Base-by-base conservation (phyloP, 441 rosid species). In the Theobroma grandiflorum region DNA sequence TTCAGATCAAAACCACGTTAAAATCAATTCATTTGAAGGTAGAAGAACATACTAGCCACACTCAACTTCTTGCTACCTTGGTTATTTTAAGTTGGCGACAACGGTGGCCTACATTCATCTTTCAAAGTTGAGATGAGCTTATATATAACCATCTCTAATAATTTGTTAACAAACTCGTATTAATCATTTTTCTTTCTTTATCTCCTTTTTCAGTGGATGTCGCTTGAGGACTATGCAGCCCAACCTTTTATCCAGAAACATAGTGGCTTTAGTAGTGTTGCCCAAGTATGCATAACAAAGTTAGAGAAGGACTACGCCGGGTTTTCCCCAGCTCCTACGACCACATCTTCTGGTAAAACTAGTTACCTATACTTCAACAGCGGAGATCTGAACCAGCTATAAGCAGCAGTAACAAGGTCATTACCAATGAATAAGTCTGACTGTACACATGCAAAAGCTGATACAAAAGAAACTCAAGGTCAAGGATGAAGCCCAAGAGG, bases 201-300 rank as follows among this genome's bases (percentile, higher is more conserved):
- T 4, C 18, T 59, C 1, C 4, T 12, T 33, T 70, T 57, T 0
- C 84, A 94, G 95, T 94, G 98, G 95, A 94, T 94, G 94, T 79
- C 86, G 3, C 70, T 90, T 11, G 83, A 88, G 52, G 93, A 90
- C 4, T 93, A 89, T 65, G 91, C 87, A 64, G 77, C 79, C 2
- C 97, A 94, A 50, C 83, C 85, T 2, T 91, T 80, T 69, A 78
- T 89, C 70, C 59, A 75, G 55, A 2, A 76, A 15, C 82, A 90
- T 52, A 76, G 80, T 74, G 63, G 79, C 74, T 92, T 94, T 82
- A 76, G 80, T 55, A 65, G 62, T 72, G 76, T 90, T 52, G 94
- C 93, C n/a, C 61, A 90, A 75, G 81, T 94, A 45, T 94, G 98
- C 87, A 76, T 81, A 71, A 78, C 78, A 15, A 92, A 86, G 74